Evolutionary conservation across 768 basidiomycete genomes (phyloP).

Genomic region (Dacryopinax primogenitus): DNA sequence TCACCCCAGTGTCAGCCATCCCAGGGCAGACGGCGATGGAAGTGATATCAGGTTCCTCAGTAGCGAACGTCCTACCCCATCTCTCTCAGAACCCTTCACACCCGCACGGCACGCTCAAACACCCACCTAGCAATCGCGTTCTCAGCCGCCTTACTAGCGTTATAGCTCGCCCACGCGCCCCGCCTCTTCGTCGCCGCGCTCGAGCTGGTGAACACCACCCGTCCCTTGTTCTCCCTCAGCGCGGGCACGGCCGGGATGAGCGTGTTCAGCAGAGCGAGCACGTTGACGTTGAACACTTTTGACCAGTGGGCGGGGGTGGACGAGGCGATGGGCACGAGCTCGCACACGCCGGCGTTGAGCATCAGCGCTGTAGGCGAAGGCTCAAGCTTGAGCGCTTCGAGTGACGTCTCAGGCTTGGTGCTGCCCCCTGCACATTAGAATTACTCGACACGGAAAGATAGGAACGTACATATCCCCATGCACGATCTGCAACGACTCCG

Average conservation of each 20-base stretch:
- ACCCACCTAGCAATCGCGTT: constrained; percentile 65
- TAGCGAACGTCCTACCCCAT: constrained; percentile 56
- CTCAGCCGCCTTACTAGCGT: constrained; percentile 76
- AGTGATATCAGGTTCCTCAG: constrained; percentile 62
- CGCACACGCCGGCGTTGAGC: constrained; percentile 5
- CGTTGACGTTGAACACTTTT: constrained; percentile 60
- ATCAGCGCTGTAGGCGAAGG: constrained; percentile 5
- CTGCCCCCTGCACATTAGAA: neutral
- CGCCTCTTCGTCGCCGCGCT: constrained; percentile 61
- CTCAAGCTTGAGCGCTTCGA: neutral
- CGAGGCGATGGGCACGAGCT: neutral
- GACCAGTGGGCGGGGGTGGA: neutral
- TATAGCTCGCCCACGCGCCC: constrained; percentile 70
- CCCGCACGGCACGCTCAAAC: neutral
- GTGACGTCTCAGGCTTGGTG: neutral
- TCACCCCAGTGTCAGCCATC: constrained; percentile 54
- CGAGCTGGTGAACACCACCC: constrained; percentile 72
- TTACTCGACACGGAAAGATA: neutral
- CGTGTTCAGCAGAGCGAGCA: constrained; percentile 68
- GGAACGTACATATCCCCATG: constrained; percentile 54
- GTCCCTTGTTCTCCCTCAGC: constrained; percentile 44
- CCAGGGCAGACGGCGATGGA: constrained; percentile 77
- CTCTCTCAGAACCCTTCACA: neutral
- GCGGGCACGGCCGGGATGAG: constrained; percentile 54
- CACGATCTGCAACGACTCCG: constrained; percentile 37